These are phyloP conservation scores for Kwoniella europaea DNA, from an alignment of 768 basidiomycete genomes.

Conservation along the genomic window DNA sequence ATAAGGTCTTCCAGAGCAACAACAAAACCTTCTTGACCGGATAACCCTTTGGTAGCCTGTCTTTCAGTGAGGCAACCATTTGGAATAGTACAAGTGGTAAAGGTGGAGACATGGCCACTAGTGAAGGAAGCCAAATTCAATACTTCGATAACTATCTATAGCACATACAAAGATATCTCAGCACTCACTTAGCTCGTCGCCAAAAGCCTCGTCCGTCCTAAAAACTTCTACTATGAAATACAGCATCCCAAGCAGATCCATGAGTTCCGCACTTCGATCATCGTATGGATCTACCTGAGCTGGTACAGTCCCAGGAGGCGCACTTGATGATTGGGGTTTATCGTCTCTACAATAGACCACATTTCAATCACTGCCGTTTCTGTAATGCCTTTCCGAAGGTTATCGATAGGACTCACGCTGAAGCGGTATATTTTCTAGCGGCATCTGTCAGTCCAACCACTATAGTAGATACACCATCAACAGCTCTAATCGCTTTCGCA, in stretches of 20 bases:
- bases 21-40: slow-evolving; percentile 97
- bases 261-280: slow-evolving; percentile 42
- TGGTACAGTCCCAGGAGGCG: slow-evolving; percentile 26
- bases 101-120: slow-evolving; percentile 95
- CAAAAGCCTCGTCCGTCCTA: slow-evolving; percentile 91
- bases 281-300: slow-evolving; percentile 43
- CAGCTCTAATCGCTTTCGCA: slow-evolving; percentile 78
- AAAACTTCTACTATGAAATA: slow-evolving; percentile 94
- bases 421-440: slow-evolving; percentile 75
- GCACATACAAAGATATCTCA: neutral
- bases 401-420: slow-evolving; percentile 25
- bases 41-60: slow-evolving; percentile 92
- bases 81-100: slow-evolving; percentile 90
- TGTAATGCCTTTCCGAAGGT: neutral
- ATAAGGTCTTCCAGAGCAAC: slow-evolving; percentile 89
- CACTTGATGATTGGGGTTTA: slow-evolving; percentile 4
- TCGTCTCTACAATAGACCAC: slow-evolving; percentile 6
- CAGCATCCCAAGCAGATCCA: slow-evolving; percentile 74
- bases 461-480: slow-evolving; percentile 80
- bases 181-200: slow-evolving; percentile 88
- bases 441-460: slow-evolving; percentile 90
- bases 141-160: neutral
- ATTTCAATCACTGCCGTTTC: neutral
- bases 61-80: slow-evolving; percentile 83
- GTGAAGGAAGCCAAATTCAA: slow-evolving; percentile 5